Conservation (phyloP, 73 alveolate genomes). For the Durusdinium trenchii region DNA sequence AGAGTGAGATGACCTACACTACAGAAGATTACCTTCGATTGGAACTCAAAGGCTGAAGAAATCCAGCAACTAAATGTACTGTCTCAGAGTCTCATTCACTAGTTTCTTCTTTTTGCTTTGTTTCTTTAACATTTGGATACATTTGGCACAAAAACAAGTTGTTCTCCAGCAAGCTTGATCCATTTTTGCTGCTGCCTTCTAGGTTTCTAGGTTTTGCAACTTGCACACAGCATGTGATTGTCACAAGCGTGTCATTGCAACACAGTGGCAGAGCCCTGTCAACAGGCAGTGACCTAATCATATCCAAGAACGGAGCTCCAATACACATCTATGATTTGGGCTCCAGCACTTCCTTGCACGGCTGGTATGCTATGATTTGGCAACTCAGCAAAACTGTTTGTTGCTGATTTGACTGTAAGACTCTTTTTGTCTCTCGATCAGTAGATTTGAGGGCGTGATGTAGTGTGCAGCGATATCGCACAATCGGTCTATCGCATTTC, state of each 20-base stretch:
- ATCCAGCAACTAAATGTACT: too few relatives aligned
- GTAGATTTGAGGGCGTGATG: too few relatives aligned
- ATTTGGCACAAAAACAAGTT: too few relatives aligned
- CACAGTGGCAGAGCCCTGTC: not conserved
- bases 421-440: not conserved
- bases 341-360: conserved; percentile 56
- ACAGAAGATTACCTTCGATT: conserved; percentile 65
- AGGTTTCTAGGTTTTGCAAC: too few relatives aligned
- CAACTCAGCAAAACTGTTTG: not conserved
- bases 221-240: too few relatives aligned
- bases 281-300: conserved; percentile 9
- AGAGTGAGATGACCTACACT: conserved; percentile 51
- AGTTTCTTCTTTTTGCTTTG: too few relatives aligned
- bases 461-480: not conserved
- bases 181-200: too few relatives aligned
- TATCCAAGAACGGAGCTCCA: conserved; percentile 76
- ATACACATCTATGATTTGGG: conserved; percentile 68
- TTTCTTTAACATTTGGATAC: too few relatives aligned
- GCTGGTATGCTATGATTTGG: conserved; percentile 60
- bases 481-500: not conserved
- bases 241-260: not conserved
- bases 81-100: too few relatives aligned
- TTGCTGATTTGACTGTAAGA: not conserved
- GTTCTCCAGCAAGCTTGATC: too few relatives aligned
- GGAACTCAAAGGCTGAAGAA: conserved; percentile 82